A percentile compares a stretch with the other conserved stretches of the same genome.
Conservation (phyloP, 2,329 filamentous ascomycete genomes). For the Fusarium papillatum region DNA sequence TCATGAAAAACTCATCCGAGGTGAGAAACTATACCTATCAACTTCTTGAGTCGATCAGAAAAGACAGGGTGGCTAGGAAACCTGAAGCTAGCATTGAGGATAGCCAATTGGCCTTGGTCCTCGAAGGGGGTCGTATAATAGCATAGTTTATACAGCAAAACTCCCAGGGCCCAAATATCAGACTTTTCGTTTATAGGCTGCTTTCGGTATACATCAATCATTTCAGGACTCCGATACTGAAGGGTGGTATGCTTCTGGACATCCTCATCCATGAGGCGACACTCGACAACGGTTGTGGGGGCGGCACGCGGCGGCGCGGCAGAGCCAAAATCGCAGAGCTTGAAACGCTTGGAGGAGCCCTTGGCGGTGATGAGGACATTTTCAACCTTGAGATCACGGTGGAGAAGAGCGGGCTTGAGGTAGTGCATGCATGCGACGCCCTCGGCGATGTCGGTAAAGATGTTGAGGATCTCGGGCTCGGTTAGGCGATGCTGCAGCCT, state of each 20-base stretch:
- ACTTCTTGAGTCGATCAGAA: conserved; percentile 87
- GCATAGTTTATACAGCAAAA: conserved; percentile 96
- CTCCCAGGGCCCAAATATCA: conserved; percentile 97
- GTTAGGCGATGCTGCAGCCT: conserved; percentile 95
- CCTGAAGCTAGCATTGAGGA: conserved; percentile 94
- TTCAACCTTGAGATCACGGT: conserved; percentile 97
- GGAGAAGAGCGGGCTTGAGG: conserved; percentile 91
- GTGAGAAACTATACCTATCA: conserved; percentile 76
- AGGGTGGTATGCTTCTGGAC: conserved; percentile 97
- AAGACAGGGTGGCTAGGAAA: conserved; percentile 92
- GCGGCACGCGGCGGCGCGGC: conserved; percentile 87
- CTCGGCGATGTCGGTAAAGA: conserved; percentile 96
- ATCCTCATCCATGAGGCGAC: conserved; percentile 94
- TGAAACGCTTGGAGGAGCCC: conserved; percentile 82
- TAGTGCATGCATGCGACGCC: conserved; percentile 99
- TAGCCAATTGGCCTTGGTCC: conserved; percentile 96
- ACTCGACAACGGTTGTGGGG: conserved; percentile 89
- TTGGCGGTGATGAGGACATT: conserved; percentile 90
- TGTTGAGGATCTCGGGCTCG: conserved; percentile 96
- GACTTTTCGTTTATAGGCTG: conserved; percentile 98
- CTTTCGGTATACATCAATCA: conserved; percentile 98
- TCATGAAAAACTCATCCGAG: background rate
- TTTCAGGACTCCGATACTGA: conserved; percentile 97
- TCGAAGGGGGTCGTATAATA: conserved; percentile 99
- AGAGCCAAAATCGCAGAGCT: conserved; percentile 98